Evolutionary conservation across 1,284 basidiomycete genomes (phyloP), one percentile per base, ranked within the genome.

Genomic region (Rhodotorula mucilaginosa): DNA sequence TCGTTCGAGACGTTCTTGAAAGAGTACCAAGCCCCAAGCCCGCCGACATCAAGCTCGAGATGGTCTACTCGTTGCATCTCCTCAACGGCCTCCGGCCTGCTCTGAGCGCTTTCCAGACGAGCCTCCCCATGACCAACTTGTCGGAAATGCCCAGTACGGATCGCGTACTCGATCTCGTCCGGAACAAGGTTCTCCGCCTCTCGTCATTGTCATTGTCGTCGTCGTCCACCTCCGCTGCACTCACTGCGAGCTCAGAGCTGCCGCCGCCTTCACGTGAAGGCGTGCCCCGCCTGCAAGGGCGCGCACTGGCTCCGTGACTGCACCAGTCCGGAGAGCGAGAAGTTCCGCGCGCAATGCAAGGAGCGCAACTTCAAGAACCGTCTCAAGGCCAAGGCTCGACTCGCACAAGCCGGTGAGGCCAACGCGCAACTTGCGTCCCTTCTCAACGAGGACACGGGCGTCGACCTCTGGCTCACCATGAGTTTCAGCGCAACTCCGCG

Each of bases 151-250:
- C 57, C 2, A 10, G 2, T 4, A n/a, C 57, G 19, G 48, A 65
- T 31, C 2, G 31, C 47, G 39, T 65, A 47, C 64, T 65, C 15
- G 48, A 65, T 23, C 3, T 65, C 13, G 57, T 59, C 23, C 64
- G 48, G 6, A 65, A 65, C 57, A 31, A 65, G 58, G 44, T 65
- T 57, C 57, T 65, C 23, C 57, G 57, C 48, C n/a, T 58, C 2
- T 26, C 26, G 26, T 26, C 26, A 26, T 26, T 26, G 26, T 65
- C 34, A 34, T 29, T 34, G 31, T 52, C 57, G 48, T 51, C 23
- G 57, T 44, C 31, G 44, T 12, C 18, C 15, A 10, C 16, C 3
- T 21, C 34, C 10, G 31, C 21, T 16, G 31, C 57, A 23, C 57
- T 58, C 48, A 29, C 21, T 8, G 48, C 29, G 48, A 34, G 21